Percentiles rank a stretch among this genome's conserved stretches.
Evolutionary conservation across 495 filamentous ascomycete genomes (phyloP).

Genomic region (Aspergillus nanangensis): DNA sequence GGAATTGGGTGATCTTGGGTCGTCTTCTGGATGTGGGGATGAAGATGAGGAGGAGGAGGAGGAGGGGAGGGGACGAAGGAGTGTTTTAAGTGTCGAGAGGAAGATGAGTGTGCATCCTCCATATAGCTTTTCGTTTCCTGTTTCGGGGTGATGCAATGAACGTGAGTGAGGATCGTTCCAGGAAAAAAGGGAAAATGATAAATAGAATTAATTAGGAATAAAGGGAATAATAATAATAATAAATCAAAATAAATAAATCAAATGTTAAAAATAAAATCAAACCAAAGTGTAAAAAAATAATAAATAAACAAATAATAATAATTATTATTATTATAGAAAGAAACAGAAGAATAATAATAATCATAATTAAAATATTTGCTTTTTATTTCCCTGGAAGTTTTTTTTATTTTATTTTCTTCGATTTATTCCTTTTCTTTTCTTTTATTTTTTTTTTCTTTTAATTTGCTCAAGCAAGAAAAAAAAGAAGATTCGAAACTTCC

Average conservation of each 20-base stretch:
- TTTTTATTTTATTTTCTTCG: too few relatives aligned
- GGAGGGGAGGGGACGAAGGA: too few relatives aligned
- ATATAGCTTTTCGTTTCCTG: too few relatives aligned
- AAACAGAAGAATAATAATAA: too few relatives aligned
- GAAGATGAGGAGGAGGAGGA: background rate
- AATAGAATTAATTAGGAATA: background rate
- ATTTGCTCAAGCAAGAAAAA: slow-evolving; percentile 1
- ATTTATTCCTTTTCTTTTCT: too few relatives aligned
- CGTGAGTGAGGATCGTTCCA: background rate
- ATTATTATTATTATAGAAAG: too few relatives aligned
- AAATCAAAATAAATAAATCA: background rate
- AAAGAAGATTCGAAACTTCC: background rate
- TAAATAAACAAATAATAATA: background rate
- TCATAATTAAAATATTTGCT: background rate
- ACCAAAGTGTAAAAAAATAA: background rate
- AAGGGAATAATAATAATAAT: background rate
- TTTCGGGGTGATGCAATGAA: background rate
- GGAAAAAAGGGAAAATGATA: background rate
- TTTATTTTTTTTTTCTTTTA: slow-evolving; percentile 9
- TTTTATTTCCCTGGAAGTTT: too few relatives aligned
- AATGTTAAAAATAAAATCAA: background rate
- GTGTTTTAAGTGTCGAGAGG: too few relatives aligned
- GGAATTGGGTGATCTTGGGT: too few relatives aligned
- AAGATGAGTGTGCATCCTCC: too few relatives aligned
- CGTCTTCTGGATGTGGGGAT: background rate